phyloP scores from a whole-genome alignment of 495 filamentous ascomycete species.

The Achaetomiella virescens region DNA sequence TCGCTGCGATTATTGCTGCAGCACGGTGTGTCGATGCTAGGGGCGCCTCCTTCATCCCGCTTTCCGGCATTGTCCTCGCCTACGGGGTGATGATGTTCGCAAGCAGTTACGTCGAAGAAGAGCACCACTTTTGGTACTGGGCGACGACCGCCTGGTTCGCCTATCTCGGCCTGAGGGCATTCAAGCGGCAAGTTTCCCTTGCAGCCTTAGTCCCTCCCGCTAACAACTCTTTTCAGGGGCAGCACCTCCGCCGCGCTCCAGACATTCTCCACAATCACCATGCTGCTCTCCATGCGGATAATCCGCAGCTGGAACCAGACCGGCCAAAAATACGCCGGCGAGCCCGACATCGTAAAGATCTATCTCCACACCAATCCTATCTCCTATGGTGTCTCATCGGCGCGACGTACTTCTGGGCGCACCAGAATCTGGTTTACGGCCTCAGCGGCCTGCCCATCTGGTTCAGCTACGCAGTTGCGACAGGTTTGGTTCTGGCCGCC shows the following conservation, averaged over 20 bases:
- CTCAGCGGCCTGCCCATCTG: slow-evolving; percentile 30
- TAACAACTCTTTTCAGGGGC: slow-evolving; percentile 15
- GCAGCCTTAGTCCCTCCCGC: neutral
- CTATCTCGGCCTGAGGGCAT: slow-evolving; percentile 53
- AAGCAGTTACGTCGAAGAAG: slow-evolving; percentile 95
- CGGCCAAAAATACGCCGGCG: slow-evolving; percentile 87
- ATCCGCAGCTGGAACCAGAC: slow-evolving; percentile 89
- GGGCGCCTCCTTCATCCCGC: slow-evolving; percentile 17
- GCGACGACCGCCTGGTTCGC: slow-evolving; percentile 68
- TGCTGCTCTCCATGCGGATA: slow-evolving; percentile 53
- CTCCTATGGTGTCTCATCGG: slow-evolving; percentile 72
- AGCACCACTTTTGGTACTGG: slow-evolving; percentile 99
- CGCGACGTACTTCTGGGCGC: slow-evolving; percentile 54
- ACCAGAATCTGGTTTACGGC: slow-evolving; percentile 29
- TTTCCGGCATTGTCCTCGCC: slow-evolving; percentile 40
- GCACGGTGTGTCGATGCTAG: slow-evolving; percentile 4
- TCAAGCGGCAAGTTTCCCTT: slow-evolving; percentile 14
- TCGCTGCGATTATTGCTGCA: slow-evolving; percentile 19
- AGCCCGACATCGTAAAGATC: slow-evolving; percentile 70
- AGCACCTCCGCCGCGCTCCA: slow-evolving; percentile 7
- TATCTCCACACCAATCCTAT: slow-evolving; percentile 56
- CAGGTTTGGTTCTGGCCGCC: slow-evolving; percentile 48
- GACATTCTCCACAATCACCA: slow-evolving; percentile 13
- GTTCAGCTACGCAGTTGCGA: slow-evolving; percentile 19
- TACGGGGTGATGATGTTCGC: slow-evolving; percentile 94